phyloP scores from a whole-genome alignment of 495 filamentous ascomycete genomes.

The Jackrogersella multiformis region DNA sequence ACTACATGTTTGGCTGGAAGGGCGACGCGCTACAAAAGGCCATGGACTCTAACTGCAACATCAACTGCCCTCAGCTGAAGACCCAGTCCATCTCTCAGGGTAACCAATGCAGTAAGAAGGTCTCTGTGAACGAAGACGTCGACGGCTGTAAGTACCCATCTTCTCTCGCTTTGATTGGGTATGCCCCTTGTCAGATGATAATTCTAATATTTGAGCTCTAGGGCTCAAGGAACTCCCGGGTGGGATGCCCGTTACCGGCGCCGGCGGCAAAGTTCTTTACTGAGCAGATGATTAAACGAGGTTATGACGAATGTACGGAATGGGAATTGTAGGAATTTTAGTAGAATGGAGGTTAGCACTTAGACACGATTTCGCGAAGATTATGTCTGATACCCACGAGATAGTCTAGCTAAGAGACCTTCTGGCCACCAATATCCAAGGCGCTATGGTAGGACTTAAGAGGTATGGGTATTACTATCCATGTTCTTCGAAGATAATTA shows the following conservation, averaged over 20 bases:
- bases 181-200: not conserved
- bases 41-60: constrained; percentile 53
- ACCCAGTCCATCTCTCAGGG: constrained; percentile 50
- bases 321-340: constrained; percentile 8
- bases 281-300: constrained; percentile 9
- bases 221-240: constrained; percentile 45
- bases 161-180: not conserved
- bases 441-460: too few relatives aligned
- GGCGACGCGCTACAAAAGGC: constrained; percentile 50
- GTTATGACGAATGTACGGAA: constrained; percentile 1
- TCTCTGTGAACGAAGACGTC: constrained; percentile 49
- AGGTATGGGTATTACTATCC: too few relatives aligned
- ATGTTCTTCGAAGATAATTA: too few relatives aligned
- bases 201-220: constrained; percentile 13
- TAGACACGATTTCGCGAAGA: not conserved
- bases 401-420: not conserved
- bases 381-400: not conserved
- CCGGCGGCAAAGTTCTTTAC: constrained; percentile 32
- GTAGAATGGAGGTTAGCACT: not conserved
- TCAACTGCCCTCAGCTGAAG: constrained; percentile 50
- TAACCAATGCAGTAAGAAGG: constrained; percentile 49
- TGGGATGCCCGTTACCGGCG: constrained; percentile 42
- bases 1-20: constrained; percentile 57
- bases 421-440: not conserved
- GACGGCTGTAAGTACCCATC: constrained; percentile 48